These are phyloP conservation scores for Trichothecium roseum DNA, from an alignment of 2,329 filamentous ascomycete species.

Conservation along the genomic window DNA sequence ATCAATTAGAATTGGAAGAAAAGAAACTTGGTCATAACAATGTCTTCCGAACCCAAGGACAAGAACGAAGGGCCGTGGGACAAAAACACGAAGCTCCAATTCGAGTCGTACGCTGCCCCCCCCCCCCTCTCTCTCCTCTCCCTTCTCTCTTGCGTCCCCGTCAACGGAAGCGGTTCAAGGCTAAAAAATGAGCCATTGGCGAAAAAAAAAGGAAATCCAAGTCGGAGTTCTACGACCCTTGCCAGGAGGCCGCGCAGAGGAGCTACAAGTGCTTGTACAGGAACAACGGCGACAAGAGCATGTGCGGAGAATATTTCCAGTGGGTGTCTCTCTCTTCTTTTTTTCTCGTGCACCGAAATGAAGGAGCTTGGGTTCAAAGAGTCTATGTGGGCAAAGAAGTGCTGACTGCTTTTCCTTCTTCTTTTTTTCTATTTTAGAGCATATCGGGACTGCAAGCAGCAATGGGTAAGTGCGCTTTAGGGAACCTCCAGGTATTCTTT, in stretches of 20 bases:
- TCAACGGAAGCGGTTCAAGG: too few species aligned
- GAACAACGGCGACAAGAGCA: conserved; percentile 75
- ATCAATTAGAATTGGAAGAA: too few species aligned
- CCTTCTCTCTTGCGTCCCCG: neutral
- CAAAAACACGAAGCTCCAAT: conserved; percentile 50
- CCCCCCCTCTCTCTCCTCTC: neutral
- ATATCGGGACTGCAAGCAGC: conserved; percentile 81
- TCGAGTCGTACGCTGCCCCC: conserved; percentile 44
- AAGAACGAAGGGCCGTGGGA: conserved; percentile 36
- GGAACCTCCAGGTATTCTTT: neutral
- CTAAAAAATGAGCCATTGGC: conserved; percentile 3
- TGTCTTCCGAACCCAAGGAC: conserved; percentile 7
- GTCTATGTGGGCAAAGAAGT: neutral
- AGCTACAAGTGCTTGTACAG: conserved; percentile 84
- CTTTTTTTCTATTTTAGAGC: too few species aligned
- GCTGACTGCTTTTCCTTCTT: neutral
- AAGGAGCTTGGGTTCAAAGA: neutral
- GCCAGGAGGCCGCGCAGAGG: conserved; percentile 78
- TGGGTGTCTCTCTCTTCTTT: conserved; percentile 32
- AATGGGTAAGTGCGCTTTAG: conserved; percentile 58
- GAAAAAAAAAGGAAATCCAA: conserved; percentile 57
- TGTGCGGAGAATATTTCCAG: conserved; percentile 96
- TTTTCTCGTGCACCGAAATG: neutral
- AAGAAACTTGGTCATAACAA: too few species aligned
- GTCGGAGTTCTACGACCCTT: conserved; percentile 91